Base-by-base conservation (phyloP, 495 filamentous ascomycete genomes). In the Chaetomium cochliodes region DNA sequence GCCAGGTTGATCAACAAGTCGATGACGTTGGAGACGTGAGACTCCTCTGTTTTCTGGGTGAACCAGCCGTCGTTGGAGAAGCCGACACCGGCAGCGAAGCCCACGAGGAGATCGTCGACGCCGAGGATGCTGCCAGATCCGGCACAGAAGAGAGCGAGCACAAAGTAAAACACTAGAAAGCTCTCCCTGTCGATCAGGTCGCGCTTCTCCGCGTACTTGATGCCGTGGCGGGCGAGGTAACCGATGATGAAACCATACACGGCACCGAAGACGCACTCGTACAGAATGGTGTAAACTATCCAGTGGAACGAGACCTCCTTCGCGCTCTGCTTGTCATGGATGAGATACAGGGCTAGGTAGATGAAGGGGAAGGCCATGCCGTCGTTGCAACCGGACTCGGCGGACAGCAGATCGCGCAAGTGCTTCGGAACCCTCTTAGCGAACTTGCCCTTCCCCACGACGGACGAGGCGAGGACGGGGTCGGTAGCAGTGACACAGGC, bases 31-130 rank as follows among this genome's bases (percentile, higher is more conserved):
- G 94, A 97, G 25, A 99, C 96, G 73, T 97, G 93, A 1, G 96
- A 91, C 70, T 99, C 96, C 72, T 99, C 96, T 0, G 96, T 99
- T 80, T 97, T 97, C 72, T 97, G 90, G 13, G 89, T 91, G 72
- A 98, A 99, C 96, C 96, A 99, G 60, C 96, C 96, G 73, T 98
- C 96, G 72, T 99, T 98, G 68, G 92, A 96, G 80, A 99, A 99
- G 26, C 94, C 96, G 26, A 98, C 93, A 61, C 96, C 96, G 49
- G 89, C 90, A 20, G 92, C 86, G 70, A 99, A 99, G 46, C 96
- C 96, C 47, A 99, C 92, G 28, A 99, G 84, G n/a, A 99, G 79
- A 72, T 99, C 96, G 76, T 99, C 96, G 66, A 96, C 86, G 56
- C 96, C 96, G 30, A 99, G 79, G 50, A 96, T 86, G 76, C 91